Percentiles rank a stretch among this genome's conserved stretches.
Conservation (phyloP, 2,329 filamentous ascomycete genomes). For the Talaromyces pinophilus region DNA sequence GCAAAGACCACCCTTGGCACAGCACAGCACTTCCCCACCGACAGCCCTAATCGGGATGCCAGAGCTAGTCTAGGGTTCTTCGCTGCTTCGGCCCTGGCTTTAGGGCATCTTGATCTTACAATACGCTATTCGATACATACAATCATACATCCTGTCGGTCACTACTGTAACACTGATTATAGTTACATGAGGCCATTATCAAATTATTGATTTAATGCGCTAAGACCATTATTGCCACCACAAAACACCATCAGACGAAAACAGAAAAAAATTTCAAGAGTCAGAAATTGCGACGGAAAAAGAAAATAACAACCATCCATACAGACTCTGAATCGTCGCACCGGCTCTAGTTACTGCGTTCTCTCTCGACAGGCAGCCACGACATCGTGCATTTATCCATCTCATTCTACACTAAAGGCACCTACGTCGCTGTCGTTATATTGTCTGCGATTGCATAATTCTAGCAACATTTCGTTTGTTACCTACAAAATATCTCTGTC, state of each 20-base stretch:
- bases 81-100: conserved; percentile 1
- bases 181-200: conserved; percentile 23
- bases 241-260: conserved; percentile 5
- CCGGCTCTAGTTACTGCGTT: neutral
- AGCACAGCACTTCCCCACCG: neutral
- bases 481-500: neutral
- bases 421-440: conserved; percentile 10
- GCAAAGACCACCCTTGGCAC: neutral
- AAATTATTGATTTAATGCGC: conserved; percentile 16
- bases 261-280: neutral
- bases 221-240: conserved; percentile 20
- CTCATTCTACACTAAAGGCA: conserved; percentile 15
- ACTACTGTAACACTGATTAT: conserved; percentile 14
- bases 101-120: conserved; percentile 6
- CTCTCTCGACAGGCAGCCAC: conserved; percentile 11
- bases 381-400: conserved; percentile 17
- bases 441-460: conserved; percentile 14
- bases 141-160: conserved; percentile 1
- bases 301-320: neutral
- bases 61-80: conserved; percentile 10
- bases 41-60: neutral
- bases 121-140: neutral
- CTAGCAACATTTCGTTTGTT: neutral
- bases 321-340: neutral
- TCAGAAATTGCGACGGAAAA: neutral